A percentile compares a stretch with the other conserved stretches of the same genome.
These are phyloP conservation scores for Geotrichum citri-aurantii DNA, from an alignment of 1,139 yeast genomes.

Conservation along the genomic window DNA sequence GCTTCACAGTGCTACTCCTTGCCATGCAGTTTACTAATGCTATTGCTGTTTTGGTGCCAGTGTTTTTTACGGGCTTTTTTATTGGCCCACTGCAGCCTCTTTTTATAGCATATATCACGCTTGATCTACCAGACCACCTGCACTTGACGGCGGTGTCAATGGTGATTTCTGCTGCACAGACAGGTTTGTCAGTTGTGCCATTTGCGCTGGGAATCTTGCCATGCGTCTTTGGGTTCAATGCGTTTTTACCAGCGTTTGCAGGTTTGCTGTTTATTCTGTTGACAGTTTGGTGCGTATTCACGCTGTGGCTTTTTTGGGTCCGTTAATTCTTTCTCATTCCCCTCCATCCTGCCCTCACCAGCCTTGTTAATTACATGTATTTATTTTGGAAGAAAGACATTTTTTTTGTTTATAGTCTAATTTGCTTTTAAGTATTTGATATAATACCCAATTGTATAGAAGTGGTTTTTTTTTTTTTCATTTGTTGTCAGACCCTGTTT, in stretches of 20 bases:
- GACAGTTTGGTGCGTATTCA: conserved; percentile 5
- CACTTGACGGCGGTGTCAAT: conserved; percentile 69
- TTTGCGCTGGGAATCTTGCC: conserved; percentile 53
- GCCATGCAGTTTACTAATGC: background rate
- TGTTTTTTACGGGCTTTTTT: conserved; percentile 54
- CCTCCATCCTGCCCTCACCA: too few species aligned
- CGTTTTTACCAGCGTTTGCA: conserved; percentile 20
- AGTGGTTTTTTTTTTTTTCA: background rate
- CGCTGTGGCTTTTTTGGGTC: background rate
- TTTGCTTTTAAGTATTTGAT: background rate
- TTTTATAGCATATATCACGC: conserved; percentile 58
- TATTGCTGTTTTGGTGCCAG: conserved; percentile 24
- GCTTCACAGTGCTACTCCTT: conserved; percentile 23
- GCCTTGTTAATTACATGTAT: too few species aligned
- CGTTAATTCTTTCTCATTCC: too few species aligned
- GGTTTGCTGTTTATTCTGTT: conserved; percentile 19
- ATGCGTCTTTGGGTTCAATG: conserved; percentile 19
- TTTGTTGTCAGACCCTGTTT: too few species aligned
- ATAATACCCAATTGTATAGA: background rate
- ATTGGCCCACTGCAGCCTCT: conserved; percentile 80
- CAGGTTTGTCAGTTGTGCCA: conserved; percentile 67
- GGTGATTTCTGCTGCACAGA: conserved; percentile 69
- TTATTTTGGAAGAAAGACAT: too few species aligned
- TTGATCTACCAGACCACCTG: conserved; percentile 51
- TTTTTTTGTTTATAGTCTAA: background rate